Base-by-base conservation (phyloP, 371 early-diverging fungal genomes). In the Mortierella sp. region DNA sequence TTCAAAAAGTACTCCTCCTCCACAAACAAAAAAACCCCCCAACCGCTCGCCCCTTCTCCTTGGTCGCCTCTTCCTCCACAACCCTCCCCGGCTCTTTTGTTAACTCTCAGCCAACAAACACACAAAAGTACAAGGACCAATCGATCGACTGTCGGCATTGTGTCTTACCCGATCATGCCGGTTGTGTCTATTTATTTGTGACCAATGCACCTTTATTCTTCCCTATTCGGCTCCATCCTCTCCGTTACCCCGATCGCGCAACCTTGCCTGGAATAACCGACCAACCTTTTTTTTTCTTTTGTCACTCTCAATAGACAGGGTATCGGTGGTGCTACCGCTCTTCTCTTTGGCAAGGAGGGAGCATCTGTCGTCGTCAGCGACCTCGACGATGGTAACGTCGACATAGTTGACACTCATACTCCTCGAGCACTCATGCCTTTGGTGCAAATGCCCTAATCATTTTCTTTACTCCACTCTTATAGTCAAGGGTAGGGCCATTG, bases 281-380 rank as follows among this genome's bases (percentile, higher is more conserved):
- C 44, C 50, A 43, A 31, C 48, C 28, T 34, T 34, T 9, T 46
- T 13, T 31, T 21, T 21, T 67, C 11, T 10, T 11, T 28, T 37
- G 1, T 40, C 24, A 24, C 21, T 61, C 34, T 16, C 69, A 51
- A 44, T 83, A 95, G 95, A 75, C 93, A 93, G 84, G 96, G 96
- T 83, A 96, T 96, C 86, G 96, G 96, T 77, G 92, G 92, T 86
- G 94, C 94, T 89, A 89, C 93, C 76, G 91, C 93, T 73, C 89
- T 94, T 71, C 87, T 94, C 73, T 96, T 94, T 85, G 96, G 94
- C 74, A 94, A 94, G 81, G 96, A 96, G 87, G 96, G 96, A 80
- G 94, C 94, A 70, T 81, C 89, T 46, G 94, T 95, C 46, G 94
- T 94, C 54, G 91, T 91, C 72, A 92, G 93, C 54, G 96, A 96